Percentiles rank a stretch among this genome's conserved stretches.
Evolutionary conservation across 2,329 filamentous ascomycete genomes (phyloP).

Genomic region (Penicillium sp.): DNA sequence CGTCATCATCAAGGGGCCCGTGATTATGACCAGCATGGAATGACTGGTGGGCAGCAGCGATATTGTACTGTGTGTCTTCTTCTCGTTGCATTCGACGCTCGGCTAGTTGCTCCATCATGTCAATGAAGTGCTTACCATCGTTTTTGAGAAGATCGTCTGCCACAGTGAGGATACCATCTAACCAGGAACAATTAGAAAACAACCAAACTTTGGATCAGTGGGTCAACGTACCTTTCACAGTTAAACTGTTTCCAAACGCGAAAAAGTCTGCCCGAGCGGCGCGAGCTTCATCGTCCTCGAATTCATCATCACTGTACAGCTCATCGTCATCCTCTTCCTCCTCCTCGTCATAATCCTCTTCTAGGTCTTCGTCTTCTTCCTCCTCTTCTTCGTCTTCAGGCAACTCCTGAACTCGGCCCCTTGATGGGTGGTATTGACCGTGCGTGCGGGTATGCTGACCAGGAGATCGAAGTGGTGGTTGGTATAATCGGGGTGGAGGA

Average conservation of each 20-base stretch:
- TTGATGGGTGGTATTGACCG: constrained; percentile 64
- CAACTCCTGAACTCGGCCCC: constrained; percentile 66
- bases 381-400: constrained; percentile 58
- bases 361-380: constrained; percentile 59
- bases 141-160: constrained; percentile 98
- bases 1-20: constrained; percentile 72
- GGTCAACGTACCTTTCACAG: constrained; percentile 70
- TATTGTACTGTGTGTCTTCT: constrained; percentile 75
- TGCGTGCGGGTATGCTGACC: constrained; percentile 58
- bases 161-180: constrained; percentile 94
- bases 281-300: constrained; percentile 63
- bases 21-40: constrained; percentile 73
- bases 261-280: constrained; percentile 76
- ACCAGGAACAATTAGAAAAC: constrained; percentile 47
- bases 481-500: constrained; percentile 63
- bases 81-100: constrained; percentile 96
- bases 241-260: constrained; percentile 95
- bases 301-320: constrained; percentile 64
- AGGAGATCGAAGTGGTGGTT: constrained; percentile 55
- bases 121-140: constrained; percentile 98
- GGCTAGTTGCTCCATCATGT: constrained; percentile 99
- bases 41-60: constrained; percentile 57
- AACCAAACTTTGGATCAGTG: constrained; percentile 20
- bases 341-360: constrained; percentile 65
- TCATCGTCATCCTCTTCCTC: constrained; percentile 68